Evolutionary conservation across 176 grass and related monocot genomes (phyloP).

Genomic region (maize (Zea mays)): DNA sequence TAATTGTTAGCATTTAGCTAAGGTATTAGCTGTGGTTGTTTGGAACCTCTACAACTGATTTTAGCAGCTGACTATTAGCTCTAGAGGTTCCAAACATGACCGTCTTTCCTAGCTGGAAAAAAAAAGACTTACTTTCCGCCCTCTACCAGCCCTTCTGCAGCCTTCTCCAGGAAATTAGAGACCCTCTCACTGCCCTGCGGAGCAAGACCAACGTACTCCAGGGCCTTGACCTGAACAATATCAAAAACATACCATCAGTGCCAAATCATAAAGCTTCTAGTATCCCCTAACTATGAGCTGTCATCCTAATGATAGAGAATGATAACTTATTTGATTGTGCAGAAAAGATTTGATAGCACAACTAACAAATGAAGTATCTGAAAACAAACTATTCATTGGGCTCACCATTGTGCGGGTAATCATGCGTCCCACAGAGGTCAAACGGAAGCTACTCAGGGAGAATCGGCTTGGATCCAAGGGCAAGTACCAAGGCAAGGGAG

Average conservation of each 20-base stretch:
- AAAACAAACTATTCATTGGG: not conserved
- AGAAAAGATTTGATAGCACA: not conserved
- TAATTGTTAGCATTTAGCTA: too few species aligned
- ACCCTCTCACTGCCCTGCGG: conserved; percentile 84
- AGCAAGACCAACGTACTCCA: conserved; percentile 77
- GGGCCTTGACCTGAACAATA: conserved; percentile 70
- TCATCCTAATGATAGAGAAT: not conserved
- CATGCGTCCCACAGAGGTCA: conserved; percentile 77
- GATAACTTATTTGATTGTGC: conserved; percentile 23
- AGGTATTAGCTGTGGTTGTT: too few species aligned
- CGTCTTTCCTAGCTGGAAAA: conserved; percentile 19
- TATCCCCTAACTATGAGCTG: not conserved
- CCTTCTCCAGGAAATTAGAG: conserved; percentile 83
- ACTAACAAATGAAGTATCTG: conserved; percentile 12
- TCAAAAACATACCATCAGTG: conserved; percentile 22
- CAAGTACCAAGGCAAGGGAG: conserved; percentile 87
- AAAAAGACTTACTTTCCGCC: conserved; percentile 79
- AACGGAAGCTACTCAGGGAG: conserved; percentile 87
- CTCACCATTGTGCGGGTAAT: conserved; percentile 77
- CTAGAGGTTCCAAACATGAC: too few species aligned
- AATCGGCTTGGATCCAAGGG: conserved; percentile 80
- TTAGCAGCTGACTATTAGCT: too few species aligned
- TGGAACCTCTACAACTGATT: too few species aligned
- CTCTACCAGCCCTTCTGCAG: conserved; percentile 79
- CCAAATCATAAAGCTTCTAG: not conserved